These are phyloP conservation scores for Glomus cerebriforme DNA, from an alignment of 192 early-diverging fungal species.

Conservation along the genomic window DNA sequence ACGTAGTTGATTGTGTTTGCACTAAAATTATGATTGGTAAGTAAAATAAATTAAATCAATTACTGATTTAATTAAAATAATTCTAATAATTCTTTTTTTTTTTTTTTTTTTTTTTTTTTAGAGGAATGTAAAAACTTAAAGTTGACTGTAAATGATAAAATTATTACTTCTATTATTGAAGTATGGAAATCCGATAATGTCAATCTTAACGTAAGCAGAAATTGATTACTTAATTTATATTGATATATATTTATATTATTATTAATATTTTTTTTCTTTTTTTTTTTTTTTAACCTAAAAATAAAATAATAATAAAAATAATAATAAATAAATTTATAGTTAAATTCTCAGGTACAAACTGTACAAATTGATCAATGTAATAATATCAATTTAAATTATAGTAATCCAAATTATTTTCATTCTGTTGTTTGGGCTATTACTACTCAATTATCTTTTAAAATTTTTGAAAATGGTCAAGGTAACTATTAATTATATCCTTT, in stretches of 20 bases:
- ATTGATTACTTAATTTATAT: background rate
- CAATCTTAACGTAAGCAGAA: background rate
- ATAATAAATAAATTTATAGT: background rate
- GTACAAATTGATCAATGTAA: constrained; percentile 31
- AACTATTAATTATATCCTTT: background rate
- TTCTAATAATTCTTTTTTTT: background rate
- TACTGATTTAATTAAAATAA: background rate
- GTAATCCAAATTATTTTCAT: background rate
- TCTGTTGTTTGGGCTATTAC: constrained; percentile 25
- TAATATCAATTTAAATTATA: constrained; percentile 23
- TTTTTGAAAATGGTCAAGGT: constrained; percentile 28
- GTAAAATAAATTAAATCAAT: background rate
- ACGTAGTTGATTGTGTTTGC: constrained; percentile 11
- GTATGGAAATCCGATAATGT: constrained; percentile 19
- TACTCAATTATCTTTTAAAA: background rate
- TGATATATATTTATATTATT: background rate
- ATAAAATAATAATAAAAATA: background rate
- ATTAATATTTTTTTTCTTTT: background rate
- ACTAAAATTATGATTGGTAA: constrained; percentile 33
- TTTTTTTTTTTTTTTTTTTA: background rate
- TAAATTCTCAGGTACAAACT: constrained; percentile 31
- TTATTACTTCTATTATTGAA: constrained; percentile 29
- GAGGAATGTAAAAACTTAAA: constrained; percentile 27
- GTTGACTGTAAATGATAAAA: constrained; percentile 25
- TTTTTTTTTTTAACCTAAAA: no score